A percentile compares a stretch with the other conserved stretches of the same genome.
Conservation (phyloP, 2,329 filamentous ascomycete species). For the Coniochaeta sp. region DNA sequence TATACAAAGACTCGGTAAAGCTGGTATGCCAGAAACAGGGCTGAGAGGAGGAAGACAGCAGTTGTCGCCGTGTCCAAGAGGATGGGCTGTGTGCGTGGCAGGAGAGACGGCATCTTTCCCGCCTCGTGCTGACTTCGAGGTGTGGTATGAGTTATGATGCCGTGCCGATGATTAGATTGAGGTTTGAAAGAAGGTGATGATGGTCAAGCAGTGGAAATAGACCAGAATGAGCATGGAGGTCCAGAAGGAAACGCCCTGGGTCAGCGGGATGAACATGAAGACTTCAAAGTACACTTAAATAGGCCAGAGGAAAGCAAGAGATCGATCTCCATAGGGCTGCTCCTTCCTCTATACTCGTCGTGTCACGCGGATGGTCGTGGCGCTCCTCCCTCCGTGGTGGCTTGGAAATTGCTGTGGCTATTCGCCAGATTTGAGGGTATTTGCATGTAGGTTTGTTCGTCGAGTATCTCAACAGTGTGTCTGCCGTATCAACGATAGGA, state of each 20-base stretch:
- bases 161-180: not conserved
- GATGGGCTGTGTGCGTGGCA: not conserved
- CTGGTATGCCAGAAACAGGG: constrained; percentile 12
- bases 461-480: not conserved
- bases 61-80: not conserved
- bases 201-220: too few species aligned
- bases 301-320: not conserved
- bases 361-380: not conserved
- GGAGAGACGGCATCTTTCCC: not conserved
- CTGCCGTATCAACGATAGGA: not conserved
- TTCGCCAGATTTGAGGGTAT: not conserved
- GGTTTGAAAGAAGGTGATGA: too few species aligned
- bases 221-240: too few species aligned
- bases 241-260: too few species aligned
- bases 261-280: too few species aligned
- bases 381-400: not conserved
- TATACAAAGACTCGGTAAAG: constrained; percentile 31
- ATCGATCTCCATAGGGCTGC: not conserved
- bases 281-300: not conserved
- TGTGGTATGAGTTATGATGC: not conserved
- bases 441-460: not conserved
- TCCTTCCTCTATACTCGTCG: not conserved
- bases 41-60: not conserved
- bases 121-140: not conserved
- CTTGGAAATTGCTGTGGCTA: not conserved